Evolutionary conservation across 192 early-diverging fungal species (phyloP), one percentile per base, ranked within the genome.

Genomic region (Funneliformis geosporum): DNA sequence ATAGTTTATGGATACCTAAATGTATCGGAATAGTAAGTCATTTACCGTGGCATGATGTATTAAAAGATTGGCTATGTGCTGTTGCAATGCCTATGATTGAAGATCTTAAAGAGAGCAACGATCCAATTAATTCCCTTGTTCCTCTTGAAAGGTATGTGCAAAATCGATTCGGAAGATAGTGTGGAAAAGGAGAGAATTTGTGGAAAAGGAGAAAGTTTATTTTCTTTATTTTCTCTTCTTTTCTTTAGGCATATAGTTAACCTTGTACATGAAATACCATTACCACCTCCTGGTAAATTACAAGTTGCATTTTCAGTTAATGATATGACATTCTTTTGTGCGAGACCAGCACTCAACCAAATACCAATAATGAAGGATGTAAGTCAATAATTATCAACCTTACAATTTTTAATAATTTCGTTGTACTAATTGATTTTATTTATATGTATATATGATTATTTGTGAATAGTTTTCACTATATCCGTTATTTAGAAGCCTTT

Each of bases 241-340:
- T 67, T 80, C 60, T 68, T 60, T 80, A 92, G 92, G 69, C 89
- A 85, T 61, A 82, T 94, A 12, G 74, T 85, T 21, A 94, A 95
- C 77, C 76, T 95, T 28, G 86, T 95, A 16, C 83, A 90, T 69
- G 92, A 95, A 75, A 83, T 95, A 12, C 91, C 89, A 47, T 62
- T 94, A 25, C 94, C 94, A n/a, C 94, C 94, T 11, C 92, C 92
- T 47, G 94, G 94, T 14, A 92, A 91, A 75, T 85, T 93, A 33
- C 94, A 95, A 80, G 83, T 95, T 9, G 88, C 88, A 18, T 86
- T 95, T n/a, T 84, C 86, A 6, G 84, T 95, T 77, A 90, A 91
- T 25, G 81, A 89, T 59, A 78, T 85, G 71, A 72, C 86, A 11
- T 82, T 95, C 9, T 95, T 87, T 80, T 86, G 87, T 38, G 89